These are phyloP conservation scores for Nicotiana tabacum DNA, from an alignment of 257 asterid species.

Conservation along the genomic window DNA sequence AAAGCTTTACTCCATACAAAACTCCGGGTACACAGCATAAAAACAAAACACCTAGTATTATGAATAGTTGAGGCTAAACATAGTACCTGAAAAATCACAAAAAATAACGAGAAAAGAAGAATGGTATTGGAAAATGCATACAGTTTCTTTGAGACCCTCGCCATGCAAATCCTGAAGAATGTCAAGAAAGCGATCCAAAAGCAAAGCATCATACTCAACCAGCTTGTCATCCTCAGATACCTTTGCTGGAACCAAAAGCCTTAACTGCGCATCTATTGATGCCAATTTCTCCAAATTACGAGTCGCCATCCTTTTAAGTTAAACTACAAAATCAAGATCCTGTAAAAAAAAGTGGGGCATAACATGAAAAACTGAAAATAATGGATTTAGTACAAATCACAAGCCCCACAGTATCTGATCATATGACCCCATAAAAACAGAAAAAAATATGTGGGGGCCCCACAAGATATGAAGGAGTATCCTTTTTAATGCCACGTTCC, in stretches of 20 bases:
- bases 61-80: not conserved
- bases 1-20: no score
- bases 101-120: not conserved
- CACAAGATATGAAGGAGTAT: not conserved
- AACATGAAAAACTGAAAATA: not conserved
- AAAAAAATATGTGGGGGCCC: not conserved
- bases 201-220: conserved; percentile 52
- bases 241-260: conserved; percentile 40
- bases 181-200: conserved; percentile 43
- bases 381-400: conserved; percentile 10
- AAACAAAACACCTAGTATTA: not conserved
- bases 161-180: conserved; percentile 50
- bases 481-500: no score
- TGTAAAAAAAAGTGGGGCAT: conserved; percentile 10
- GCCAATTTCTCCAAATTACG: conserved; percentile 43
- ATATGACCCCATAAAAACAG: conserved; percentile 8
- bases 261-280: conserved; percentile 47
- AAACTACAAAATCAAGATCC: conserved; percentile 10
- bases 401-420: conserved; percentile 14
- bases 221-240: conserved; percentile 51
- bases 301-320: conserved; percentile 18
- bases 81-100: not conserved
- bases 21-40: not conserved
- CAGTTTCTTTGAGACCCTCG: conserved; percentile 41
- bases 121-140: conserved; percentile 5